Evolutionary conservation across 768 basidiomycete species (phyloP).

Genomic region (Hysterangium stoloniferum): DNA sequence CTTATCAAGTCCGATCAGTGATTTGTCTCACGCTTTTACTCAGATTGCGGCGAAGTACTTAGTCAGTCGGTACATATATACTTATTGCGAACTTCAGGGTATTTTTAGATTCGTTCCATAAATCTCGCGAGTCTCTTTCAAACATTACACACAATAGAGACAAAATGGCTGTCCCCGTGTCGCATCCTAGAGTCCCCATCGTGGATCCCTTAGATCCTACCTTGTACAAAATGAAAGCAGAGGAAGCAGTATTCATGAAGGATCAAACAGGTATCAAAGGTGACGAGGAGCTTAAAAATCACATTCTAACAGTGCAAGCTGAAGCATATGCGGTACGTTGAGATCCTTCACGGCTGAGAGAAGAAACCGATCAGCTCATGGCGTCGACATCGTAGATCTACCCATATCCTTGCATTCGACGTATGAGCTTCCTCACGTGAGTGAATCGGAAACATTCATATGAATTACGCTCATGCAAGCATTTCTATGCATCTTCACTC

Average conservation of each 20-base stretch:
- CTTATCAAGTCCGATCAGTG: no score
- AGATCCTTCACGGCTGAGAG: background rate
- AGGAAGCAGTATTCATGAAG: conserved; percentile 18
- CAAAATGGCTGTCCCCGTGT: no score
- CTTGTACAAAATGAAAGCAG: conserved; percentile 10
- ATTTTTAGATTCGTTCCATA: no score
- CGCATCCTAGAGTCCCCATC: no score
- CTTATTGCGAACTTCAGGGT: no score
- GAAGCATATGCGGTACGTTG: conserved; percentile 24
- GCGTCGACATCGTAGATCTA: conserved; percentile 19
- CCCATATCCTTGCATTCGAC: conserved; percentile 22
- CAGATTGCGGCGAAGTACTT: no score
- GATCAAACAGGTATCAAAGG: conserved; percentile 23
- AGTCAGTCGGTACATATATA: no score
- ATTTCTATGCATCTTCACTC: background rate
- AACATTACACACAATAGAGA: no score
- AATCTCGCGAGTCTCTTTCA: no score
- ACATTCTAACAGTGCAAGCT: conserved; percentile 22
- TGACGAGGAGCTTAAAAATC: conserved; percentile 23
- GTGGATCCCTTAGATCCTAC: background rate
- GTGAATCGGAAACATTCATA: no score
- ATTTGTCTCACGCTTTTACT: no score
- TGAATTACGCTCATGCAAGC: background rate
- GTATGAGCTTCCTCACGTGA: background rate
- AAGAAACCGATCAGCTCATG: background rate